Percentiles rank a stretch among this genome's conserved stretches.
phyloP scores from a whole-genome alignment of 257 asterid genomes.

The Rubia yunnanensis region DNA sequence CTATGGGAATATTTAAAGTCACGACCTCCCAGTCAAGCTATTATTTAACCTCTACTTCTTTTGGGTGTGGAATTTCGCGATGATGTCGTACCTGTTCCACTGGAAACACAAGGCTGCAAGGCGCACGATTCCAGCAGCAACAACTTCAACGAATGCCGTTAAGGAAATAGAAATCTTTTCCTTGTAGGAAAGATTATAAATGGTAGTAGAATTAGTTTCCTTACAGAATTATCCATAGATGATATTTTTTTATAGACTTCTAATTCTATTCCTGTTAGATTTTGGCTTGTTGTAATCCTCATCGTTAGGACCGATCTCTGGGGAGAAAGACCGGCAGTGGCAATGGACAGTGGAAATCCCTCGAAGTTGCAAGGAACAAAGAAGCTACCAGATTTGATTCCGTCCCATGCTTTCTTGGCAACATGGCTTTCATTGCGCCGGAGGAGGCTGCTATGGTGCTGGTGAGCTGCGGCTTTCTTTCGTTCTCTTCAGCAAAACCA shows the following conservation, averaged over 20 bases:
- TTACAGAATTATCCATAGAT: no score
- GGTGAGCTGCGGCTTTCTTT: constrained; percentile 70
- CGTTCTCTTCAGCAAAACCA: constrained; percentile 80
- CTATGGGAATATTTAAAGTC: no score
- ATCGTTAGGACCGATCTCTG: constrained; percentile 96
- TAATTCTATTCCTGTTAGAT: no score
- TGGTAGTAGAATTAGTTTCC: no score
- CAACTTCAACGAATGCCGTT: constrained; percentile 77
- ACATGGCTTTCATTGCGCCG: constrained; percentile 90
- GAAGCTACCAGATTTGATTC: constrained; percentile 60
- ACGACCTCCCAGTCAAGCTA: no score
- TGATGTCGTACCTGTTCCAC: no score
- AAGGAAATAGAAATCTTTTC: no score
- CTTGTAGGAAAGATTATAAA: no score
- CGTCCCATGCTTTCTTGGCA: constrained; percentile 55
- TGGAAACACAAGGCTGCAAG: constrained; percentile 68
- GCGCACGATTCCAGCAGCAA: constrained; percentile 49
- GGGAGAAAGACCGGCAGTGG: constrained; percentile 81
- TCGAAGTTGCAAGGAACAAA: constrained; percentile 77
- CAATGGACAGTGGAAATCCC: constrained; percentile 60
- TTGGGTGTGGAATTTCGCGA: no score
- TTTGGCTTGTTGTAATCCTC: no score
- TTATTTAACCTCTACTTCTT: no score
- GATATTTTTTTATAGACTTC: no score
- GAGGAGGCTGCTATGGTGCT: constrained; percentile 79